phyloP scores from a whole-genome alignment of 2,329 filamentous ascomycete genomes.

The Aspergillus oerlinghausenensis region DNA sequence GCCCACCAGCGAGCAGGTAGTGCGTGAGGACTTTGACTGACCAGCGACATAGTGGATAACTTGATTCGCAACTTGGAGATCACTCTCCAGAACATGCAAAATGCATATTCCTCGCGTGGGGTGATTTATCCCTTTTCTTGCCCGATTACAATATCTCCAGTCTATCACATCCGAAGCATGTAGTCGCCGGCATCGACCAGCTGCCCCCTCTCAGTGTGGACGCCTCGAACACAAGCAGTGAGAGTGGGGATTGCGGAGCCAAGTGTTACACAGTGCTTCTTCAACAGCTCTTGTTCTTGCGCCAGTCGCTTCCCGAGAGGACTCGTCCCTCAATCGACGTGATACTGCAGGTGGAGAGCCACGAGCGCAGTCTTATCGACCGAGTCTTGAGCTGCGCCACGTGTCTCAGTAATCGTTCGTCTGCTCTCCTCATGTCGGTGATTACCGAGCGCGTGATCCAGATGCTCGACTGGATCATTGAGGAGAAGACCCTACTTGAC shows the following conservation, averaged over 20 bases:
- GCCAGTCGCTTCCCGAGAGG: slow-evolving; percentile 2
- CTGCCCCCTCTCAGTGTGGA: not conserved
- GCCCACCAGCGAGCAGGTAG: too few relatives aligned
- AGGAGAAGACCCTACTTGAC: slow-evolving; percentile 5
- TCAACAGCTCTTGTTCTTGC: slow-evolving; percentile 4
- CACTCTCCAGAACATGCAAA: too few relatives aligned
- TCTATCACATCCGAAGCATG: not conserved
- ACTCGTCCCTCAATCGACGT: slow-evolving; percentile 3
- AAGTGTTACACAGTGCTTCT: slow-evolving; percentile 4
- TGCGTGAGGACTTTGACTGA: too few relatives aligned
- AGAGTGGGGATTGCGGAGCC: slow-evolving; percentile 2
- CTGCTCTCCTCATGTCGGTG: slow-evolving; percentile 2
- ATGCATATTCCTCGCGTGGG: not conserved
- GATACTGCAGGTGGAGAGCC: slow-evolving; percentile 2
- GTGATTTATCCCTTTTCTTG: slow-evolving; percentile 1
- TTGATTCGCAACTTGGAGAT: too few relatives aligned
- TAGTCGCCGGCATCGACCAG: not conserved
- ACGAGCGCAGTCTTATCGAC: slow-evolving; percentile 1
- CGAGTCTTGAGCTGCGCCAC: not conserved
- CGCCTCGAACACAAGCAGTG: slow-evolving; percentile 2
- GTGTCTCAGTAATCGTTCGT: slow-evolving; percentile 5
- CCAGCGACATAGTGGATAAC: too few relatives aligned
- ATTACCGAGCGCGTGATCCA: slow-evolving; percentile 5
- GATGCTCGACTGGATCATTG: slow-evolving; percentile 7
- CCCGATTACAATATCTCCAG: not conserved